Evolutionary conservation across 768 basidiomycete species (phyloP), one percentile per base, ranked within the genome.

Genomic region (Gymnopilus junonius): DNA sequence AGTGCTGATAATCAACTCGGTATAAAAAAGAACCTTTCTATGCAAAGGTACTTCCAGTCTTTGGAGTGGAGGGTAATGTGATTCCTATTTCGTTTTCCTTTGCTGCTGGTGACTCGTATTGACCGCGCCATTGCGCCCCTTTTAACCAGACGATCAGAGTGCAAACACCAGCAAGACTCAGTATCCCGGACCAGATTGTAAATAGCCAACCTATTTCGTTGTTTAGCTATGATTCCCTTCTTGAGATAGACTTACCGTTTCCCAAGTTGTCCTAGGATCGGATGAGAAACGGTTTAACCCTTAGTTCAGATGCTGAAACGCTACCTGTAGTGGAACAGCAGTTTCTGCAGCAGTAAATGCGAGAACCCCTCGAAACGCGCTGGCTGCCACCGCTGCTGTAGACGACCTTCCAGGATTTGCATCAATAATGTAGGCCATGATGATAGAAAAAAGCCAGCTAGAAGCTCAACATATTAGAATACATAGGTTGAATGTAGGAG

Each of bases 361-460:
- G 15, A 83, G 75, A 3, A 82, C 40, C 0, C 94, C 93, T 50
- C 94, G 85, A 73, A 91, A 91, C 31, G 83, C 84, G 60, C 90
- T 91, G 73, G 96, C 96, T 27, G 83, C 77, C 0, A 93, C 93
- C 6, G 87, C 85, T 1, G 91, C 93, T 2, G 86, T 85, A 4
- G 90, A 87, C 2, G 92, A 91, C 31, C 91, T 84, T 8, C 94
- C 95, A 4, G 82, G 79, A 72, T 96, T 97, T 3, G 93, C 87
- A 67, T 97, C 94, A 17, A 95, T 92, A 34, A 95, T 81, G 68
- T 95, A 96, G 0, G 94, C 90, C 31, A 96, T 76, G 0, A 90
- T 73, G 58, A 76, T 78, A 4, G 75, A 54, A 39, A 77, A 75
- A 15, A 69, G 71, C 75, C 77, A 81, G 54, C 80, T 81, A 15